These are phyloP conservation scores for Apiospora koreana DNA, from an alignment of 2,329 filamentous ascomycete species.

Conservation along the genomic window DNA sequence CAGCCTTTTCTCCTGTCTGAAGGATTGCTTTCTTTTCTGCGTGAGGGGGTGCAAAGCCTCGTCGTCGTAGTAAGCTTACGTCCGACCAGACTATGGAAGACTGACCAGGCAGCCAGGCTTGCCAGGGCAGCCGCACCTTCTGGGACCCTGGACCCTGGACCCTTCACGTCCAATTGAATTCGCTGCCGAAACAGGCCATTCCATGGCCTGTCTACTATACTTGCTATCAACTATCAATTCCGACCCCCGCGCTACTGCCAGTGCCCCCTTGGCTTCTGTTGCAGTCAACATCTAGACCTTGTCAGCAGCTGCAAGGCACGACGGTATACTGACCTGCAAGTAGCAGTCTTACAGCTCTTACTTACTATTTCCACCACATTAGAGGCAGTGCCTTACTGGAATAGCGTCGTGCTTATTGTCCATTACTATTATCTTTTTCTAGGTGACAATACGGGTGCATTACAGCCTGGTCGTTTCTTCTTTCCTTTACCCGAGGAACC, in stretches of 20 bases:
- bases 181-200: neutral
- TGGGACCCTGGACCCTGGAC: neutral
- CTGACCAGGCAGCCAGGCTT: too few species aligned
- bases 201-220: neutral
- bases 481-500: neutral
- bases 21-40: neutral
- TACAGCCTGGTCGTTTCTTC: neutral
- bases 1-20: neutral
- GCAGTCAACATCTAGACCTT: neutral
- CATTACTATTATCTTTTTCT: neutral
- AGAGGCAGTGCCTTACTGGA: neutral
- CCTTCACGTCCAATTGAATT: neutral
- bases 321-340: neutral
- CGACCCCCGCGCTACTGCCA: neutral
- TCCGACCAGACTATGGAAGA: neutral
- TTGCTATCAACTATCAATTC: neutral
- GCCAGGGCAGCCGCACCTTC: neutral
- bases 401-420: neutral
- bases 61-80: conserved; percentile 3
- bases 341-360: neutral
- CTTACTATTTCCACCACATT: neutral
- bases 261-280: neutral
- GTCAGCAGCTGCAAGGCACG: neutral
- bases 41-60: neutral
- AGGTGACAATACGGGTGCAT: neutral